Conservation (phyloP, 345 rosid species). For the Populus tremula region DNA sequence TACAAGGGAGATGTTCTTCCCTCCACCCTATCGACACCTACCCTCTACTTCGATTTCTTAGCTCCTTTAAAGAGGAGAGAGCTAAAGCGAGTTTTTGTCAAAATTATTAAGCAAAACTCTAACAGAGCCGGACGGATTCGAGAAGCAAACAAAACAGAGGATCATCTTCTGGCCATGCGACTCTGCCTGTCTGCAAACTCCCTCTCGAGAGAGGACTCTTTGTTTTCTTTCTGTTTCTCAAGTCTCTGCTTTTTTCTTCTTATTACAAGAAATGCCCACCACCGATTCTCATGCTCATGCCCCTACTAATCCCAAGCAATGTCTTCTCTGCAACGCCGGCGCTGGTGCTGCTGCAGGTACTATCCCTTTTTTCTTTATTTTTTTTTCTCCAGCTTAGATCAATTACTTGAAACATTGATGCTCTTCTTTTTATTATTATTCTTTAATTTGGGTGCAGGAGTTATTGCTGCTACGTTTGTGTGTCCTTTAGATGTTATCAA, state of each 20-base stretch:
- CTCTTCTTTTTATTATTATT: neutral
- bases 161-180: constrained; percentile 63
- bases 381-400: neutral
- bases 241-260: constrained; percentile 10
- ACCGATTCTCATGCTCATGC: constrained; percentile 46
- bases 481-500: constrained; percentile 90
- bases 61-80: neutral
- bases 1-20: neutral
- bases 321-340: constrained; percentile 77
- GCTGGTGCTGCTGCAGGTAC: constrained; percentile 92
- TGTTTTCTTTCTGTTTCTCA: neutral
- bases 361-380: neutral
- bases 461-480: constrained; percentile 82
- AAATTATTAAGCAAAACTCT: neutral
- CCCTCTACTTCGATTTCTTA: neutral
- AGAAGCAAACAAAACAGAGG: constrained; percentile 8
- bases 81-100: neutral
- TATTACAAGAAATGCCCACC: constrained; percentile 44
- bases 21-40: constrained; percentile 27
- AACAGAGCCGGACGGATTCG: constrained; percentile 15
- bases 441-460: constrained; percentile 38
- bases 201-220: constrained; percentile 72
- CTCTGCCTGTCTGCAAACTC: constrained; percentile 56
- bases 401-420: neutral
- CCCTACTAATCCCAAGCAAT: constrained; percentile 34